Percentiles rank a stretch among this genome's conserved stretches.
These are phyloP conservation scores for Kurtzmaniella quercitrusa DNA, from an alignment of 1,139 yeast genomes.

Conservation along the genomic window DNA sequence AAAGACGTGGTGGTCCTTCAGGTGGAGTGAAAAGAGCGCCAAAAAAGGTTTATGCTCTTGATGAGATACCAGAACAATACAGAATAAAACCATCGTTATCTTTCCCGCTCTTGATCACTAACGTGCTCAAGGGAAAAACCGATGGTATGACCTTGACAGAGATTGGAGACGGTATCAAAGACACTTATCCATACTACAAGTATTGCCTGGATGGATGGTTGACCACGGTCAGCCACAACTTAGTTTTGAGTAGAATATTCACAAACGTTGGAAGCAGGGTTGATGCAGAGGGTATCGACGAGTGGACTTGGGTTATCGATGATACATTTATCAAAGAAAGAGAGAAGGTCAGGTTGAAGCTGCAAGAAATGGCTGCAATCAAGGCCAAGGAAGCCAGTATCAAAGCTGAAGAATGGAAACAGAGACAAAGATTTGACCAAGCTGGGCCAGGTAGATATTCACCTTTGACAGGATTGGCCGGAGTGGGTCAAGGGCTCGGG, in stretches of 20 bases:
- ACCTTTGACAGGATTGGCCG: conserved; percentile 15
- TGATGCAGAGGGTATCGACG: conserved; percentile 37
- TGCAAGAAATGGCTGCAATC: conserved; percentile 57
- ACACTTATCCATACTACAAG: conserved; percentile 82
- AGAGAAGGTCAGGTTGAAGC: conserved; percentile 70
- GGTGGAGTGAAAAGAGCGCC: conserved; percentile 32
- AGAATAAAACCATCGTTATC: conserved; percentile 80
- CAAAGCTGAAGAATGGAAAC: conserved; percentile 49
- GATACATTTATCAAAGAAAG: conserved; percentile 78
- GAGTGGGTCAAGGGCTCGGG: neutral
- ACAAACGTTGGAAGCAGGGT: conserved; percentile 53
- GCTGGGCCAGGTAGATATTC: conserved; percentile 24
- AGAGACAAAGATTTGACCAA: conserved; percentile 32
- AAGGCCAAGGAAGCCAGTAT: conserved; percentile 55
- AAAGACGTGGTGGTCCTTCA: conserved; percentile 19
- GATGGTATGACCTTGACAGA: conserved; percentile 81
- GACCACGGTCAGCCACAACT: conserved; percentile 82
- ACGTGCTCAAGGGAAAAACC: conserved; percentile 64
- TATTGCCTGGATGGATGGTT: conserved; percentile 99
- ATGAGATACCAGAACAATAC: conserved; percentile 84
- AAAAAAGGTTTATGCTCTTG: conserved; percentile 58
- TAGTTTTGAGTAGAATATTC: conserved; percentile 82
- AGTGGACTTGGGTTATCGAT: conserved; percentile 92
- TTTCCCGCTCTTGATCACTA: conserved; percentile 74
- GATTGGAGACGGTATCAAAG: conserved; percentile 81